phyloP scores from a whole-genome alignment of 441 rosid species.

The Populus hybrid region DNA sequence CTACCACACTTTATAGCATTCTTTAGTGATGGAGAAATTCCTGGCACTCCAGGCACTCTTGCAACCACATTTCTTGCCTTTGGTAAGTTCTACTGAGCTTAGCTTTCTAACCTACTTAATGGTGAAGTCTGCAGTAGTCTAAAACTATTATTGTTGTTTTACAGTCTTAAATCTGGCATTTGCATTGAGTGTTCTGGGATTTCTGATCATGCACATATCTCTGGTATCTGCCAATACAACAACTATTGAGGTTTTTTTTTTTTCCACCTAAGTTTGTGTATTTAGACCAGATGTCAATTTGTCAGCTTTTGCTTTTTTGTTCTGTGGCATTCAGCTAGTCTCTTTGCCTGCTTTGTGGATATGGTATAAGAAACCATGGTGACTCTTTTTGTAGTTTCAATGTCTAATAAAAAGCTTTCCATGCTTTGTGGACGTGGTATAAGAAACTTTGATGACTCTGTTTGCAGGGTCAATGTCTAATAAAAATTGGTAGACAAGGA shows the following conservation, averaged over 20 bases:
- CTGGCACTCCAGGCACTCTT: constrained; percentile 81
- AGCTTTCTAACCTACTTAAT: not conserved
- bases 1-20: constrained; percentile 78
- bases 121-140: not conserved
- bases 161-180: constrained; percentile 82
- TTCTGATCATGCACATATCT: constrained; percentile 79
- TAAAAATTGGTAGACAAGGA: not conserved
- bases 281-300: not conserved
- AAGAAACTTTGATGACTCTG: not conserved
- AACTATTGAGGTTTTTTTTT: constrained; percentile 68
- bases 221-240: constrained; percentile 76
- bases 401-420: not conserved
- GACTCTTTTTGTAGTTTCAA: not conserved
- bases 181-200: constrained; percentile 80
- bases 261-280: not conserved
- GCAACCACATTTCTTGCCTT: constrained; percentile 86
- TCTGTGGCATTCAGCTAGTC: not conserved
- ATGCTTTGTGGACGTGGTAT: not conserved
- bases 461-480: not conserved
- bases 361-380: not conserved
- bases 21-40: constrained; percentile 84
- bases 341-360: not conserved
- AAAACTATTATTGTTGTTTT: constrained; percentile 19
- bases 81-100: constrained; percentile 37
- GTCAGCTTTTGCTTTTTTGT: not conserved